A percentile compares a stretch with the other conserved stretches of the same genome.
Conservation (phyloP, 169 alveolate genomes). For the Theileria equi region DNA sequence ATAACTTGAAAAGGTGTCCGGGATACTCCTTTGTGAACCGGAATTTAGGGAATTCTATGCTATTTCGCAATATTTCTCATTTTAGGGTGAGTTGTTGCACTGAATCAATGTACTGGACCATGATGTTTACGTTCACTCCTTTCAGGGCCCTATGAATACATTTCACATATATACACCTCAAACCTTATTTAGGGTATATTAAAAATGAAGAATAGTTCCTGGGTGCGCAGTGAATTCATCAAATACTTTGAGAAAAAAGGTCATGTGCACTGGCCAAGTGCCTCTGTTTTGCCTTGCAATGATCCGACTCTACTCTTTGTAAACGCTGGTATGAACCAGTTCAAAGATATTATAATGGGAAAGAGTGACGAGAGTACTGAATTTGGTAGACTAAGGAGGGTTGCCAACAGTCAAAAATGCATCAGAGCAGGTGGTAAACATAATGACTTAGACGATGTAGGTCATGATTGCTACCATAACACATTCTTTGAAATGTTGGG, state of each 20-base stretch:
- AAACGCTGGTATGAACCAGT: slow-evolving; percentile 94
- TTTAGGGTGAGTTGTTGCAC: too few relatives aligned
- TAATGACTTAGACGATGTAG: slow-evolving; percentile 90
- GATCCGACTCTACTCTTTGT: slow-evolving; percentile 90
- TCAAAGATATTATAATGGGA: slow-evolving; percentile 86
- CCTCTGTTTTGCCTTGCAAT: slow-evolving; percentile 87
- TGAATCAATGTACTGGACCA: too few relatives aligned
- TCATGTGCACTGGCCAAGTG: slow-evolving; percentile 71
- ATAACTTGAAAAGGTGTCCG: too few relatives aligned
- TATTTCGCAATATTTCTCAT: too few relatives aligned
- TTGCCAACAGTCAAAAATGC: slow-evolving; percentile 91
- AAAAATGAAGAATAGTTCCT: slow-evolving; percentile 28
- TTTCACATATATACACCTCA: too few relatives aligned
- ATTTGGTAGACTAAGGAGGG: slow-evolving; percentile 86
- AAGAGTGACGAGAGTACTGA: slow-evolving; percentile 86
- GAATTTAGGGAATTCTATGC: too few relatives aligned
- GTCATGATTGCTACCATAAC: slow-evolving; percentile 92
- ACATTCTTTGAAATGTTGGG: slow-evolving; percentile 96
- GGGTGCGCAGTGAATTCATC: slow-evolving; percentile 70
- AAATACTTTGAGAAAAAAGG: slow-evolving; percentile 69
- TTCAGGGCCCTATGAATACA: too few relatives aligned
- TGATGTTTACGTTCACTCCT: too few relatives aligned
- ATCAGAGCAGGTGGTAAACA: slow-evolving; percentile 91
- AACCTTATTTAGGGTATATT: background rate
- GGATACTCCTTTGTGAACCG: too few relatives aligned